Percentiles rank a stretch among this genome's conserved stretches.
Evolutionary conservation across 1,139 yeast genomes (phyloP).

Genomic region (Pichiaceae sp.): DNA sequence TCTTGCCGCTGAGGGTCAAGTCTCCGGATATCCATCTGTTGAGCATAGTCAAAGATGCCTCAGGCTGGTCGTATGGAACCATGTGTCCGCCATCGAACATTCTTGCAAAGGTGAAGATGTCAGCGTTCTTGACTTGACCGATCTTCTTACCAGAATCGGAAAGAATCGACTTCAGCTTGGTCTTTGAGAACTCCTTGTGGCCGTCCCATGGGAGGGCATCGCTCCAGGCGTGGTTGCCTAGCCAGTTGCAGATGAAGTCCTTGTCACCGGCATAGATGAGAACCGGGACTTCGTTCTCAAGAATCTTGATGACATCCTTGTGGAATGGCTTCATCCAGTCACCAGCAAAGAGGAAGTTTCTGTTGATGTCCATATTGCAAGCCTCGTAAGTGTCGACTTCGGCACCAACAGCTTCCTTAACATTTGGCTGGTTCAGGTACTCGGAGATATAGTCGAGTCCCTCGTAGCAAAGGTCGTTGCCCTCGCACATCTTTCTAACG

Average conservation of each 20-base stretch:
- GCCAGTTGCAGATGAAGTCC: conserved; percentile 82
- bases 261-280: conserved; percentile 80
- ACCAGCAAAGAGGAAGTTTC: conserved; percentile 78
- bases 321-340: conserved; percentile 90
- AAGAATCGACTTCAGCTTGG: conserved; percentile 30
- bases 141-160: conserved; percentile 31
- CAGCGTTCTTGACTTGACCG: conserved; percentile 52
- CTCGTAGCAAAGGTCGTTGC: conserved; percentile 69
- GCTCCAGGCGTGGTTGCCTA: conserved; percentile 82
- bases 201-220: conserved; percentile 62
- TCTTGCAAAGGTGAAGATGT: conserved; percentile 53
- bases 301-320: conserved; percentile 43
- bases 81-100: conserved; percentile 63
- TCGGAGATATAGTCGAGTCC: conserved; percentile 58
- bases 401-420: conserved; percentile 81
- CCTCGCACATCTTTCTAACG: conserved; percentile 80
- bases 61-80: conserved; percentile 50
- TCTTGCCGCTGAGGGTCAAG: conserved; percentile 20
- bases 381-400: conserved; percentile 79
- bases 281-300: conserved; percentile 55
- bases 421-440: conserved; percentile 60
- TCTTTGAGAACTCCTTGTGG: conserved; percentile 39
- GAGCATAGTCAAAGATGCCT: conserved; percentile 33
- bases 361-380: conserved; percentile 79
- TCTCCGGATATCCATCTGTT: conserved; percentile 42